A percentile compares a stretch with the other conserved stretches of the same genome.
phyloP scores from a whole-genome alignment of 441 rosid species.

The Rhodomyrtus psidioides region DNA sequence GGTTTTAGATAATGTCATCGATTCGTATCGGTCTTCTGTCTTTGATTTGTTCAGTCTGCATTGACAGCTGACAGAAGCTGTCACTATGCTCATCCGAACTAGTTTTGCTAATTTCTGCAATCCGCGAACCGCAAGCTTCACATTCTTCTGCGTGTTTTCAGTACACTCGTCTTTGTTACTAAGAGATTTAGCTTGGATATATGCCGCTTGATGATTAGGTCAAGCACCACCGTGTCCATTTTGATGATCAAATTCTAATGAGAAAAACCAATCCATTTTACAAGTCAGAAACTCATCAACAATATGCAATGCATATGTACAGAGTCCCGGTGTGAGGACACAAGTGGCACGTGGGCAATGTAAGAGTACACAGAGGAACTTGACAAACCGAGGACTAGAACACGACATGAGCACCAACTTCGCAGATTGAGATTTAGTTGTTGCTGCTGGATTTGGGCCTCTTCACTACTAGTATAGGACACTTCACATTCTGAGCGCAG shows the following conservation, averaged over 20 bases:
- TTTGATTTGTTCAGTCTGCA: not conserved
- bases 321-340: not conserved
- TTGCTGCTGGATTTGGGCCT: not conserved
- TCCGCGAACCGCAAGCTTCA: not conserved
- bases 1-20: not conserved
- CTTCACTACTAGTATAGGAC: not conserved
- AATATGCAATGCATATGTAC: not conserved
- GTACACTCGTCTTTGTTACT: not conserved
- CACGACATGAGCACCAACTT: too few species aligned
- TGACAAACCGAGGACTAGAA: too few species aligned
- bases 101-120: not conserved
- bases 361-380: too few species aligned
- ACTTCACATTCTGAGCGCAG: conserved; percentile 2
- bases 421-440: not conserved
- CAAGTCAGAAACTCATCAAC: not conserved
- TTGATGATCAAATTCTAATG: not conserved
- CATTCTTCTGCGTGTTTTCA: not conserved
- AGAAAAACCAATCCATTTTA: not conserved
- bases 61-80: not conserved
- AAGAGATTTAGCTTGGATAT: not conserved
- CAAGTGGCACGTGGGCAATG: not conserved
- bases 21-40: not conserved
- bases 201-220: not conserved
- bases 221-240: not conserved
- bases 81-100: not conserved